These are phyloP conservation scores for Apiotrichum gracile DNA, from an alignment of 1,284 basidiomycete genomes.

Conservation along the genomic window DNA sequence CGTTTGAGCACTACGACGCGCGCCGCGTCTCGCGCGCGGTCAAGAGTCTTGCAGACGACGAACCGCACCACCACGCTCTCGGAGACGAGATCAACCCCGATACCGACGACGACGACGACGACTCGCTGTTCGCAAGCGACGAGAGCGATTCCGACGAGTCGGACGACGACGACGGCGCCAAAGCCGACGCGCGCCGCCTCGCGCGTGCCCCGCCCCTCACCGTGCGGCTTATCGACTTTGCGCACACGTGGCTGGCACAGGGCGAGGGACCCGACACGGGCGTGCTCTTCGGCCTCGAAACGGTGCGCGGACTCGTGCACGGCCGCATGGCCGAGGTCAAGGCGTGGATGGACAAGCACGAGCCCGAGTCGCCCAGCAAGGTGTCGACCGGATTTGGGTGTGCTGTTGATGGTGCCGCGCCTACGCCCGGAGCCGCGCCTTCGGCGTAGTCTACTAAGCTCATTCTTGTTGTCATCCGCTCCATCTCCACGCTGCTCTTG, in stretches of 20 bases:
- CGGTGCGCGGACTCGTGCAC: constrained; percentile 57
- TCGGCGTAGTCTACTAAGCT: too few relatives aligned
- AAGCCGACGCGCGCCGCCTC: constrained; percentile 39
- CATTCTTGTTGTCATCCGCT: too few relatives aligned
- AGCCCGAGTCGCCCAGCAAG: background rate
- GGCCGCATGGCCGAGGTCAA: constrained; percentile 33
- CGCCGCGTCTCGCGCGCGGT: constrained; percentile 11
- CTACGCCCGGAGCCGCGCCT: too few relatives aligned
- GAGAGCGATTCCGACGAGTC: constrained; percentile 24
- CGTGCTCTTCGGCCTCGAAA: constrained; percentile 65
- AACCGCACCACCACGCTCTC: constrained; percentile 17
- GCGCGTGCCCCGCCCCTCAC: constrained; percentile 55
- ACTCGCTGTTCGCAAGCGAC: constrained; percentile 1
- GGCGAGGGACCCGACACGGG: constrained; percentile 75
- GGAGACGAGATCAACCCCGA: constrained; percentile 43
- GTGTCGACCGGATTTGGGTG: background rate
- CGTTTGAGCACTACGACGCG: constrained; percentile 49
- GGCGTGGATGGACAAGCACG: constrained; percentile 2
- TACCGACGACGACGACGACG: constrained; percentile 28
- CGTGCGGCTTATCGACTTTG: constrained; percentile 87
- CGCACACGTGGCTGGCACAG: constrained; percentile 66
- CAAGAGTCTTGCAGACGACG: background rate
- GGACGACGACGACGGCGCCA: constrained; percentile 20
- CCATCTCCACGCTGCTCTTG: background rate
- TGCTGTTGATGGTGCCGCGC: background rate